Base-by-base conservation (phyloP, 352 stramenopile species). In the Pythium folliculosum region DNA sequence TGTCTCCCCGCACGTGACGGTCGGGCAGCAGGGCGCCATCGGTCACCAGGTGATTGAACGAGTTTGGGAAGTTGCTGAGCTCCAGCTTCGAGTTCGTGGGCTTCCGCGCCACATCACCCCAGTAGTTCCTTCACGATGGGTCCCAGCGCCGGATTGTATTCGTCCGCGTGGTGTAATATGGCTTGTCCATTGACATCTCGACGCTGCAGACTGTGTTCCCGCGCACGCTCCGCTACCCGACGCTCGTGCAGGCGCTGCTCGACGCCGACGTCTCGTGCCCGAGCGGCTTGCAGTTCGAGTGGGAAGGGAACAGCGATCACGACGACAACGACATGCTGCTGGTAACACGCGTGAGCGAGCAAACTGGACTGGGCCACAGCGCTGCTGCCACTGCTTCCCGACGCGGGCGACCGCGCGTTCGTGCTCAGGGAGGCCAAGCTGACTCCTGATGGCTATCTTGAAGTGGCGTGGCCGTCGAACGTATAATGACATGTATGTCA, bases 141-240 rank as follows among this genome's bases (percentile, higher is more conserved):
- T n/a, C n/a, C n/a, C n/a, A n/a, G n/a, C n/a, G n/a, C n/a, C n/a
- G n/a, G n/a, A n/a, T n/a, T n/a, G n/a, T n/a, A n/a, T n/a, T n/a
- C n/a, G n/a, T n/a, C n/a, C 35, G 30, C 5, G 43, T 58, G 5
- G 35, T 58, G 16, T 71, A 71, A 60, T 1, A 22, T 71, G 3
- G 5, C 4, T 14, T n/a, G n/a, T n/a, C n/a, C n/a, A 62, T 71
- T n/a, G 43, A 59, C 35, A 48, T 54, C 2, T n/a, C 22, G 10
- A 63, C 57, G n/a, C 27, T 71, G 27, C 43, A 63, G 12, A 16
- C 22, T 17, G 58, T 66, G 5, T 71, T 71, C 16, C 56, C 65
- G 6, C 51, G 63, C 25, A 14, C 56, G 5, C 43, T 62, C 17
- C n/a, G 17, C 4, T 56, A 53, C 32, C 56, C 65, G 2, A 2